phyloP scores from a whole-genome alignment of 2,329 filamentous ascomycete species.

The Apiospora marii region DNA sequence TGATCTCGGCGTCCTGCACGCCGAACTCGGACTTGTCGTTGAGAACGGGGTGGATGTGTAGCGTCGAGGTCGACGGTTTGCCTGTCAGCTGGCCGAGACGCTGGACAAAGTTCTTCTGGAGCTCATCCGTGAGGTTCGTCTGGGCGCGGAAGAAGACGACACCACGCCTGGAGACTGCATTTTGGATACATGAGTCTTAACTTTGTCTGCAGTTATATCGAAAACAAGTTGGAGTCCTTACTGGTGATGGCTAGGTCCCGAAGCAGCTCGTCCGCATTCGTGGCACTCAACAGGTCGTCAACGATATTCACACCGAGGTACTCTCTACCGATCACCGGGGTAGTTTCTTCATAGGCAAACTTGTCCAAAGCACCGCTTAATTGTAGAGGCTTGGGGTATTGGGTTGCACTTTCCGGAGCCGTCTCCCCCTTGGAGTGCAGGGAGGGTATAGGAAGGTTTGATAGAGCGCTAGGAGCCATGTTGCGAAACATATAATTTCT shows the following conservation, averaged over 20 bases:
- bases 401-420: not conserved
- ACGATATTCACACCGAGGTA: slow-evolving; percentile 58
- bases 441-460: not conserved
- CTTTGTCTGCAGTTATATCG: too few relatives aligned
- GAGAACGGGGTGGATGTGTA: slow-evolving; percentile 66
- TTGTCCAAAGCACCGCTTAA: slow-evolving; percentile 49
- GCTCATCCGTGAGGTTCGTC: slow-evolving; percentile 61
- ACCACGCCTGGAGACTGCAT: slow-evolving; percentile 65
- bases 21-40: slow-evolving; percentile 63
- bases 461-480: not conserved
- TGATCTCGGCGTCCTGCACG: slow-evolving; percentile 61
- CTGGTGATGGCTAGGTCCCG: slow-evolving; percentile 68
- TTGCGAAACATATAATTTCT: not conserved
- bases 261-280: slow-evolving; percentile 60
- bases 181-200: slow-evolving; percentile 17
- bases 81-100: slow-evolving; percentile 66
- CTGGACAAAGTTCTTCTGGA: slow-evolving; percentile 67
- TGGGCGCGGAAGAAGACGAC: slow-evolving; percentile 72
- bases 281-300: slow-evolving; percentile 55
- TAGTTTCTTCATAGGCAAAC: slow-evolving; percentile 57
- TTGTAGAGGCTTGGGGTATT: slow-evolving; percentile 39
- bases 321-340: slow-evolving; percentile 63
- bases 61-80: slow-evolving; percentile 62
- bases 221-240: slow-evolving; percentile 40
- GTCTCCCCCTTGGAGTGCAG: not conserved